phyloP scores from a whole-genome alignment of 148 eudicot species.

The Mesembryanthemum crystallinum region DNA sequence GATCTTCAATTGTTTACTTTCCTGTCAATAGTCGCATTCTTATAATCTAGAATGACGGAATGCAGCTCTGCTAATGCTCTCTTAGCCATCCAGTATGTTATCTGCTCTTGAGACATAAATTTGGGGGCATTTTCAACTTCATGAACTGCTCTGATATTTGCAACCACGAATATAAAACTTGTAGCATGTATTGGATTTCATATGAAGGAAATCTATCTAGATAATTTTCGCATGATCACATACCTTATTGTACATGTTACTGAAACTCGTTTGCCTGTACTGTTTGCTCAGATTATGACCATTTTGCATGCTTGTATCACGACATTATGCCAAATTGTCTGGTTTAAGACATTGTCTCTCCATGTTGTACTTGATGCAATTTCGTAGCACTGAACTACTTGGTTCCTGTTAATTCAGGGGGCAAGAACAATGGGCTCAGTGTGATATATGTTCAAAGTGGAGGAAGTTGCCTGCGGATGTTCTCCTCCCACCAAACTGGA shows the following conservation, averaged over 20 bases:
- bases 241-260: background rate
- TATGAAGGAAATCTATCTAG: background rate
- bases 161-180: background rate
- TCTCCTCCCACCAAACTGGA: slow-evolving; percentile 84
- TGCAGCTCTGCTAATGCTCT: slow-evolving; percentile 2
- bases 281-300: background rate
- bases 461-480: slow-evolving; percentile 69
- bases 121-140: background rate
- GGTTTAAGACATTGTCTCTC: background rate
- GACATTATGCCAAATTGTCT: background rate
- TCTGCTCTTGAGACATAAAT: slow-evolving; percentile 1
- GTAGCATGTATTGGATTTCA: background rate
- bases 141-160: background rate
- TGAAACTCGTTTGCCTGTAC: background rate
- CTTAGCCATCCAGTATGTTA: background rate
- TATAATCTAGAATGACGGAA: background rate
- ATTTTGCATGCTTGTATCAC: background rate
- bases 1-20: slow-evolving; percentile 8
- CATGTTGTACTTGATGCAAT: background rate
- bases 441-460: slow-evolving; percentile 86
- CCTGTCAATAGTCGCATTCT: background rate
- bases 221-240: background rate
- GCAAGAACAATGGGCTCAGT: slow-evolving; percentile 89
- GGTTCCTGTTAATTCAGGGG: slow-evolving; percentile 42
- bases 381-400: background rate